These are phyloP conservation scores for Pyrenophora seminiperda DNA, from an alignment of 2,329 filamentous ascomycete species.

Conservation along the genomic window DNA sequence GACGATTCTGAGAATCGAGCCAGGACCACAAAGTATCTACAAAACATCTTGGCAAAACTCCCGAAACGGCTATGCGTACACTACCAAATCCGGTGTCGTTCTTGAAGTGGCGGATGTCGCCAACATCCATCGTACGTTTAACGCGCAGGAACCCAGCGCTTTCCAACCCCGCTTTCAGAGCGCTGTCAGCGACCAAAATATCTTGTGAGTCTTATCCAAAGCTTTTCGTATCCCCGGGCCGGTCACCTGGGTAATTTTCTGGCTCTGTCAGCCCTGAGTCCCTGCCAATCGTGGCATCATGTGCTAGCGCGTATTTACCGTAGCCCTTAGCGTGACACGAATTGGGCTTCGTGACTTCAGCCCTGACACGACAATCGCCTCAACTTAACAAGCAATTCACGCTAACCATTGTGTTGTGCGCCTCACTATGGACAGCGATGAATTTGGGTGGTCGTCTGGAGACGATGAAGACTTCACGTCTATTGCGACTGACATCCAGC, in stretches of 20 bases:
- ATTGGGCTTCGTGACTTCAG: neutral
- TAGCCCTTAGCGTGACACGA: neutral
- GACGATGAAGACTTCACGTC: slow-evolving; percentile 15
- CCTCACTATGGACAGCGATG: slow-evolving; percentile 16
- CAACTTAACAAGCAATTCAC: neutral
- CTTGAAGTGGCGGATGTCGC: too few species aligned
- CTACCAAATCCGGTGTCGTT: neutral
- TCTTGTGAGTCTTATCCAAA: too few species aligned
- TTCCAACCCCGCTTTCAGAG: neutral
- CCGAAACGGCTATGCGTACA: neutral
- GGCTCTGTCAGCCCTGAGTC: too few species aligned
- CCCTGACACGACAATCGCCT: neutral
- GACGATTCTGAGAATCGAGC: neutral
- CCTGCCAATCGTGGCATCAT: neutral
- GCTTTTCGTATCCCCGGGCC: neutral
- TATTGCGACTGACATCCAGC: neutral
- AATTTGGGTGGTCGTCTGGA: slow-evolving; percentile 15
- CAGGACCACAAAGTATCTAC: neutral
- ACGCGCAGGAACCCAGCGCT: too few species aligned
- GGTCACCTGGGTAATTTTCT: too few species aligned
- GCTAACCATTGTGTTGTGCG: neutral
- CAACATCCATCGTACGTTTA: too few species aligned
- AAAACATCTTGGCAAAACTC: neutral
- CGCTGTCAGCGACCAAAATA: neutral
- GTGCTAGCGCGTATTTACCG: slow-evolving; percentile 4